A percentile compares a stretch with the other conserved stretches of the same genome.
phyloP scores from a whole-genome alignment of 2,329 filamentous ascomycete genomes.

The Fusarium brevicatenulatum region DNA sequence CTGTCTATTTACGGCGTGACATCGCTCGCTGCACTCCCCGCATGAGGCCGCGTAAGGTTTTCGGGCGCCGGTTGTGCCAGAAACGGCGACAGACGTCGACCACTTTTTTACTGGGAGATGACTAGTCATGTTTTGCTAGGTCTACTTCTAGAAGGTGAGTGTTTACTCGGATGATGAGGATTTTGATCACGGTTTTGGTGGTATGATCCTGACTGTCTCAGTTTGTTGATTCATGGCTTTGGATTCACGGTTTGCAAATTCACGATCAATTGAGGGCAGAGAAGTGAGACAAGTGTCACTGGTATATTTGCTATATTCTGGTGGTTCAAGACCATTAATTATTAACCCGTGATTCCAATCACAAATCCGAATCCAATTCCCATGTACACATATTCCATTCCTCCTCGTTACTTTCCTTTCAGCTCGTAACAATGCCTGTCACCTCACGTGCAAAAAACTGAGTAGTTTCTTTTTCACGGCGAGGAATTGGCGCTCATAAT shows the following conservation, averaged over 20 bases:
- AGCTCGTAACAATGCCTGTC: constrained; percentile 22
- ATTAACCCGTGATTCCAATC: constrained; percentile 27
- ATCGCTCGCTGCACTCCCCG: constrained; percentile 16
- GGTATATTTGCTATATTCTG: constrained; percentile 27
- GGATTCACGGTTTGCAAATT: not conserved
- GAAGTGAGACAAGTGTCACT: constrained; percentile 19
- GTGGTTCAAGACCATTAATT: constrained; percentile 35
- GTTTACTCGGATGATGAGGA: constrained; percentile 9
- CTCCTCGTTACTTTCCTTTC: constrained; percentile 2
- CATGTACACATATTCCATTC: constrained; percentile 18
- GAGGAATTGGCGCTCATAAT: constrained; percentile 4
- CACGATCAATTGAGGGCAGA: not conserved
- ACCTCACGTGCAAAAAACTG: not conserved
- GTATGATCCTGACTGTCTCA: constrained; percentile 8
- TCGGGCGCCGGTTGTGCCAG: constrained; percentile 4
- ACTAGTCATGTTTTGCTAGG: not conserved
- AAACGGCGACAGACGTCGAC: constrained; percentile 27
- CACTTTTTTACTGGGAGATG: not conserved
- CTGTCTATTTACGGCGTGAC: constrained; percentile 4
- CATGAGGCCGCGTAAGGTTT: constrained; percentile 18
- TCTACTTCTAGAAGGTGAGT: constrained; percentile 16
- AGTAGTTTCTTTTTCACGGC: not conserved
- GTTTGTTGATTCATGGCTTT: not conserved
- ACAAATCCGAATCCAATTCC: constrained; percentile 8
- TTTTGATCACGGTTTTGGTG: not conserved